phyloP scores from a whole-genome alignment of 1,139 yeast genomes.

The Sugiyamaella neomexicana region DNA sequence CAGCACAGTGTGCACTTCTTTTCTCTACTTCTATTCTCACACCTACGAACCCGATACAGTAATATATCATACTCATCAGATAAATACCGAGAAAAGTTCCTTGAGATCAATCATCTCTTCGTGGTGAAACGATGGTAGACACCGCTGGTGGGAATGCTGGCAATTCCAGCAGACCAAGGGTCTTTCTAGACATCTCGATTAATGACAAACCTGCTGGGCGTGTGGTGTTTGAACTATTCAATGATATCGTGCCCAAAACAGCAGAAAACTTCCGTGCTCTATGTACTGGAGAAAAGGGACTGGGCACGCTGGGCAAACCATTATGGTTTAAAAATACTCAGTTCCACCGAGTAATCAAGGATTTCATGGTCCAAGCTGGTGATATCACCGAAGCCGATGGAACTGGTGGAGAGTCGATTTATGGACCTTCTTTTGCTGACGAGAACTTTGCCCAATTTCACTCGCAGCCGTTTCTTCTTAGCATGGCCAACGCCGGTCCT shows the following conservation, averaged over 20 bases:
- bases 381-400: conserved; percentile 90
- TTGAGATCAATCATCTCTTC: too few species aligned
- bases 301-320: conserved; percentile 61
- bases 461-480: conserved; percentile 79
- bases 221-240: conserved; percentile 70
- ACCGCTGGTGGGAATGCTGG: too few species aligned
- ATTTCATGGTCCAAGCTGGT: conserved; percentile 60
- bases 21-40: too few species aligned
- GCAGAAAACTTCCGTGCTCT: conserved; percentile 90
- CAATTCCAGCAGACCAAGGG: conserved; percentile 47
- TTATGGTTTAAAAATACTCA: conserved; percentile 73
- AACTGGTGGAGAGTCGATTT: conserved; percentile 92
- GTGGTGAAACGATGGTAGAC: too few species aligned
- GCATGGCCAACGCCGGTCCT: conserved; percentile 97
- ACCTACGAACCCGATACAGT: too few species aligned
- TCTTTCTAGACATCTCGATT: conserved; percentile 72
- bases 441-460: conserved; percentile 79
- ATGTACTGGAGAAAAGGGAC: conserved; percentile 87
- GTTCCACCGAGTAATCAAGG: conserved; percentile 88
- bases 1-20: too few species aligned
- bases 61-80: too few species aligned
- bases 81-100: too few species aligned
- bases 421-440: conserved; percentile 94
- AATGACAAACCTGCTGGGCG: conserved; percentile 69
- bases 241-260: conserved; percentile 86